These are phyloP conservation scores for Cyclotella baltica DNA, from an alignment of 108 stramenopile genomes.

Conservation along the genomic window DNA sequence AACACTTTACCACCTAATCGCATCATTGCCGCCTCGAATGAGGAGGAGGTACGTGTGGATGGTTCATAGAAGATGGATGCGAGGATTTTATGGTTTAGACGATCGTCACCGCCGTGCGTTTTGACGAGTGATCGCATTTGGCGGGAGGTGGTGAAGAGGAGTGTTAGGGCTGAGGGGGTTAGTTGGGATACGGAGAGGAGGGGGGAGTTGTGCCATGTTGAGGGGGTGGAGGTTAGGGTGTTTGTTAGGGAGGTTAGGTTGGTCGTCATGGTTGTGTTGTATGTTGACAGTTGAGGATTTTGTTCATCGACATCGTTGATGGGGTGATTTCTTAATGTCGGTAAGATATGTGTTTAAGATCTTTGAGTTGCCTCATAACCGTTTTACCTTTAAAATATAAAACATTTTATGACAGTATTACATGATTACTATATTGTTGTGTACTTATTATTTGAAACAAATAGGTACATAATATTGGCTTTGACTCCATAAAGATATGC, in stretches of 20 bases:
- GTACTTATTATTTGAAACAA: too few species aligned
- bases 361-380: neutral
- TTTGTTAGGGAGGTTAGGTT: constrained; percentile 23
- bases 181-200: constrained; percentile 73
- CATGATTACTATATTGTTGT: too few species aligned
- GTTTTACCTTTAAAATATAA: neutral
- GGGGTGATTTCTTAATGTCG: too few species aligned
- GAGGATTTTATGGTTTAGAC: constrained; percentile 59
- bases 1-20: constrained; percentile 91
- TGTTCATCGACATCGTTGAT: too few species aligned
- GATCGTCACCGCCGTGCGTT: constrained; percentile 58
- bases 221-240: constrained; percentile 56
- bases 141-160: constrained; percentile 55
- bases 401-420: neutral
- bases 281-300: neutral
- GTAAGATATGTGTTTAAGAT: too few species aligned
- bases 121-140: constrained; percentile 64
- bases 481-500: too few species aligned
- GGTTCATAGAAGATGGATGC: constrained; percentile 96
- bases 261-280: neutral
- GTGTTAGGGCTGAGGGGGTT: constrained; percentile 58
- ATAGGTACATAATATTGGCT: neutral
- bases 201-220: constrained; percentile 58
- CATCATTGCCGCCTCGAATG: constrained; percentile 96
- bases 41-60: constrained; percentile 94